phyloP scores from a whole-genome alignment of 2,329 filamentous ascomycete genomes.

The Aspergillus costaricaensis region DNA sequence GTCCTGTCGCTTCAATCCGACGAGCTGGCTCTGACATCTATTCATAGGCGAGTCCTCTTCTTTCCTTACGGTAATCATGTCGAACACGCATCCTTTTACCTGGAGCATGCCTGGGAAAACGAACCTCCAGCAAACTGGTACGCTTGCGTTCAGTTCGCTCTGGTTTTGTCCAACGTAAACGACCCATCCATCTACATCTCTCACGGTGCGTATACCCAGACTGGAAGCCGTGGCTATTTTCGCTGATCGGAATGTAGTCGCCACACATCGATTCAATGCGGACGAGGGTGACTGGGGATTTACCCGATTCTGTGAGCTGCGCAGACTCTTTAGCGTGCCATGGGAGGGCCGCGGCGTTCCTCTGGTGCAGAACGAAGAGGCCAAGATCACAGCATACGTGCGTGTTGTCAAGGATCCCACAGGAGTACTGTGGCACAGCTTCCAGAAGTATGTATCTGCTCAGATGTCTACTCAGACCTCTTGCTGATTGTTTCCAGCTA shows the following conservation, averaged over 20 bases:
- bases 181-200: slow-evolving; percentile 78
- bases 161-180: slow-evolving; percentile 92
- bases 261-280: slow-evolving; percentile 93
- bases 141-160: slow-evolving; percentile 90
- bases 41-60: slow-evolving; percentile 79
- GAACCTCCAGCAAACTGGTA: slow-evolving; percentile 90
- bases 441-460: slow-evolving; percentile 41
- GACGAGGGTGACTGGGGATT: slow-evolving; percentile 99
- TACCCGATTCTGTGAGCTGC: slow-evolving; percentile 89
- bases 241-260: slow-evolving; percentile 48
- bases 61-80: slow-evolving; percentile 95
- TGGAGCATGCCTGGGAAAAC: slow-evolving; percentile 85
- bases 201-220: slow-evolving; percentile 59
- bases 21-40: slow-evolving; percentile 25
- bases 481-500: slow-evolving; percentile 61
- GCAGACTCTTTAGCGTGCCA: slow-evolving; percentile 75
- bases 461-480: slow-evolving; percentile 31
- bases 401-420: slow-evolving; percentile 53
- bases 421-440: slow-evolving; percentile 52
- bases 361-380: slow-evolving; percentile 50
- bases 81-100: slow-evolving; percentile 90
- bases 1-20: not conserved
- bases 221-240: slow-evolving; percentile 5
- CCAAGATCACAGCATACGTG: slow-evolving; percentile 50
- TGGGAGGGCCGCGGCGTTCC: slow-evolving; percentile 70